Evolutionary conservation across 495 filamentous ascomycete species (phyloP), one percentile per base, ranked within the genome.

Genomic region (Penicillium ucsense): DNA sequence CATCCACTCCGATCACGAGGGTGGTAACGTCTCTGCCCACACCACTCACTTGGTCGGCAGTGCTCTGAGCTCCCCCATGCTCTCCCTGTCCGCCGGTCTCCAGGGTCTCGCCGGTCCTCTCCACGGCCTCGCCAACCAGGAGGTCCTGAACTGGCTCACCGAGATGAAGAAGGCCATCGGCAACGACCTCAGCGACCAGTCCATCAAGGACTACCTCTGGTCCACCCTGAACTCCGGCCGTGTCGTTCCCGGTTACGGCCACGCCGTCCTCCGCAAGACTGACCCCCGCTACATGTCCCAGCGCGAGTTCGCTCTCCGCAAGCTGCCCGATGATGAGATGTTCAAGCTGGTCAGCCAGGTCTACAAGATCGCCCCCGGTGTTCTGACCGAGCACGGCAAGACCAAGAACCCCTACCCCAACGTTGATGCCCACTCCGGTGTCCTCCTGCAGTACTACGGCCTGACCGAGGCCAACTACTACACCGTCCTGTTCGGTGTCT

Each of bases 301-400:
- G 78, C 88, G 92, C 70, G 85, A 88, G 59, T 98, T 98, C 58
- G 92, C 92, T 45, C 86, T 87, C 56, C 84, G 82, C 74, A 82
- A 91, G 66, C 85, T 96, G 64, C 88, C 90, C 59, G 78, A 92
- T 66, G 90, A 95, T 76, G 87, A 88, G 54, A 95, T 98, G 89
- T 98, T 95, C 88, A 86, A 97, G 80, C 84, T 98, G 47, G 92
- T 98, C 74, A 88, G 83, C 80, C 89, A 96, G 75, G 91, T 97
- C 55, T 96, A 95, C 83, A 96, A 98, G 84, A 96, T 98, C 64
- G 92, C 92, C 47, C 94, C 92, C 52, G 87, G 86, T 62, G 92
- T 98, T 49, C 75, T 98, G 58, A 97, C 94, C 50, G 91, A 97
- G 79, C 92, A 98, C 76, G 92, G 92, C 72, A 98, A 98, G 86